phyloP scores from a whole-genome alignment of 2,329 filamentous ascomycete species.

The Trichoderma sp. region DNA sequence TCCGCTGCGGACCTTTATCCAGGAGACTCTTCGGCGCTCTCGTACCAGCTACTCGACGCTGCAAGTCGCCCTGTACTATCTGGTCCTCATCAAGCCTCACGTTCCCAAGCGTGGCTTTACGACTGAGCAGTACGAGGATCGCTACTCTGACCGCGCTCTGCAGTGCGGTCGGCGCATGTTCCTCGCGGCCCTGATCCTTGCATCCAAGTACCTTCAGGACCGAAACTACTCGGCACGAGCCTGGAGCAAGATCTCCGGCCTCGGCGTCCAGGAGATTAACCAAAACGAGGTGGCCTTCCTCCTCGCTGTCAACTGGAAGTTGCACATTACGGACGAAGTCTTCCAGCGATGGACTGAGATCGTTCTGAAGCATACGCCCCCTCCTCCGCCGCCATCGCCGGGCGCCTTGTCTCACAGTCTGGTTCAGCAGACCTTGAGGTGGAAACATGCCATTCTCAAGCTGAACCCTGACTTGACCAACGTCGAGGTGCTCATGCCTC shows the following conservation, averaged over 20 bases:
- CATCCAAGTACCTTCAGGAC: conserved; percentile 97
- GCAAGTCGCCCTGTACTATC: conserved; percentile 94
- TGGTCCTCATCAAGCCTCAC: conserved; percentile 90
- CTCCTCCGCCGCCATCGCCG: conserved; percentile 60
- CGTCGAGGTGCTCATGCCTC: conserved; percentile 53
- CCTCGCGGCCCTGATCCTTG: conserved; percentile 87
- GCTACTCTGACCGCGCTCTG: conserved; percentile 72
- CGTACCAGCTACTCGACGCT: conserved; percentile 96
- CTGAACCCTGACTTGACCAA: conserved; percentile 62
- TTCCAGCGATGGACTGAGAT: conserved; percentile 96
- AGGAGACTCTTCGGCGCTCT: conserved; percentile 92
- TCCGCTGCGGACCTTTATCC: conserved; percentile 91
- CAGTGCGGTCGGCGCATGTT: conserved; percentile 99
- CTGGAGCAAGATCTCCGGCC: conserved; percentile 99
- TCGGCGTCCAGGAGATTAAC: conserved; percentile 92
- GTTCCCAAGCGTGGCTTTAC: conserved; percentile 83
- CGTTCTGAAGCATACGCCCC: conserved; percentile 81
- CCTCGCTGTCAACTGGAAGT: conserved; percentile 85
- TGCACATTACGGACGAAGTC: conserved; percentile 85
- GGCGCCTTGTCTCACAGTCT: conserved; percentile 47
- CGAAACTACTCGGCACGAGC: conserved; percentile 96
- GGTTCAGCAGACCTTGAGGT: conserved; percentile 54
- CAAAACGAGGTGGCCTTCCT: conserved; percentile 94
- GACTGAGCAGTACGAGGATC: conserved; percentile 77
- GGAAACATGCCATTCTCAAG: conserved; percentile 59